A percentile compares a stretch with the other conserved stretches of the same genome.
phyloP scores from a whole-genome alignment of 805 yeast species.

The Saturnispora galanensis region DNA sequence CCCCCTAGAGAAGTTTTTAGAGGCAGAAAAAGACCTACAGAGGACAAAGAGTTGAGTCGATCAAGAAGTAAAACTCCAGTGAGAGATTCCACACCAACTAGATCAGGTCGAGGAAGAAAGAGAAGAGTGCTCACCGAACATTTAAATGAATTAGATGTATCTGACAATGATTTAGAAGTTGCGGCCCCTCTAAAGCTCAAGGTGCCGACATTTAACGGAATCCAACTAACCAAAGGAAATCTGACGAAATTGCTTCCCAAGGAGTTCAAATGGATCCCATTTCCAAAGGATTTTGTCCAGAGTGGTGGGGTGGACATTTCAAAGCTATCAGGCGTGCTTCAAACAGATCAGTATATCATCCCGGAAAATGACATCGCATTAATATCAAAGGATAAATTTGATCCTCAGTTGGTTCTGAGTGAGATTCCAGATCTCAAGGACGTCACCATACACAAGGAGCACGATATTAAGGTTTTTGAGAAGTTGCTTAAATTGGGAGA shows the following conservation, averaged over 20 bases:
- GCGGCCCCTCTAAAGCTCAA: background rate
- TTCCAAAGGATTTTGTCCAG: slow-evolving; percentile 38
- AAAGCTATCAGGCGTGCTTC: slow-evolving; percentile 8
- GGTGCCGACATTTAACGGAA: slow-evolving; percentile 26
- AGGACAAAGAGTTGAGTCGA: too few species aligned
- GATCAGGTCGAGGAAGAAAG: background rate
- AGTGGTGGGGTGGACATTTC: slow-evolving; percentile 29
- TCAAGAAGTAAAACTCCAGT: background rate
- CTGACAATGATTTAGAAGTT: background rate
- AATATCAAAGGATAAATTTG: slow-evolving; percentile 23
- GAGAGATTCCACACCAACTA: slow-evolving; percentile 4
- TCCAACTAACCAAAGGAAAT: slow-evolving; percentile 34
- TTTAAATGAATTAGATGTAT: background rate
- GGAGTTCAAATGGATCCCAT: slow-evolving; percentile 36
- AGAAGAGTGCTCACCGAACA: slow-evolving; percentile 1
- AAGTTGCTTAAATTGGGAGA: slow-evolving; percentile 33
- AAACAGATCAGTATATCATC: slow-evolving; percentile 35
- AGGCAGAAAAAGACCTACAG: too few species aligned
- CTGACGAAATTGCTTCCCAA: slow-evolving; percentile 42
- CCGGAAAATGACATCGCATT: slow-evolving; percentile 36
- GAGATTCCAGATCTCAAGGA: slow-evolving; percentile 60
- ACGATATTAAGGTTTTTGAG: slow-evolving; percentile 65
- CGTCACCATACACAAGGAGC: slow-evolving; percentile 56
- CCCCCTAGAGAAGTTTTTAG: slow-evolving; percentile 12
- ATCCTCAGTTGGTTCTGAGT: slow-evolving; percentile 30